Base-by-base conservation (phyloP, 2,329 filamentous ascomycete genomes). In the Calycina marina region DNA sequence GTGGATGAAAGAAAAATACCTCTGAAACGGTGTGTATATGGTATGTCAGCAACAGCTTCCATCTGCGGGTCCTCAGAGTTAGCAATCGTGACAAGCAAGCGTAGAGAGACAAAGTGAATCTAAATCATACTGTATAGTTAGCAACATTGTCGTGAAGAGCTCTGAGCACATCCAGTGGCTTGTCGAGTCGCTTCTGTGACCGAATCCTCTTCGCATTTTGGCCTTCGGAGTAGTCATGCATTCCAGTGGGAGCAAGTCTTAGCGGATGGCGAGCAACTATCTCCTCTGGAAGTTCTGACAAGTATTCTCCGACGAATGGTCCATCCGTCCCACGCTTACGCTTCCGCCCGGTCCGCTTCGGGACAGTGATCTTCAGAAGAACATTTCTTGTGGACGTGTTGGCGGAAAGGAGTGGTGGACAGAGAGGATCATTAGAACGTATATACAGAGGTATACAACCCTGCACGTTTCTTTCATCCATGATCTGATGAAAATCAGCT, bases 21-120 rank as follows among this genome's bases (percentile, higher is more conserved):
- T 51, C 88, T 72, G 55, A 92, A 98, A 22, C 88, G 72, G 61
- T 96, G 85, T 1, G 79, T 90, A 44, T 82, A 73, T 34, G 75
- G 71, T 39, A 94, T 69, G 13, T 73, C 56, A 5, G 84, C 84
- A 3, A 86, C 65, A 1, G 75, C 65, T 43, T 85, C 72, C n/a
- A 22, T n/a, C 20, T 22, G 8, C n/a, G 20, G 20, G n/a, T n/a
- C n/a, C n/a, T n/a, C n/a, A 22, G 20, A 22, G 20, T 22, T 3
- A 22, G n/a, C 20, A 22, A n/a, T 3, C n/a, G 20, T 9, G 20
- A 22, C 8, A 22, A 22, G 2, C 20, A 22, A 22, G 20, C n/a
- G n/a, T n/a, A n/a, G n/a, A n/a, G n/a, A n/a, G n/a, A n/a, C n/a
- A n/a, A n/a, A n/a, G n/a, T n/a, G n/a, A n/a, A n/a, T n/a, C n/a